phyloP scores from a whole-genome alignment of 2,329 filamentous ascomycete species.

The Ustulina deusta region DNA sequence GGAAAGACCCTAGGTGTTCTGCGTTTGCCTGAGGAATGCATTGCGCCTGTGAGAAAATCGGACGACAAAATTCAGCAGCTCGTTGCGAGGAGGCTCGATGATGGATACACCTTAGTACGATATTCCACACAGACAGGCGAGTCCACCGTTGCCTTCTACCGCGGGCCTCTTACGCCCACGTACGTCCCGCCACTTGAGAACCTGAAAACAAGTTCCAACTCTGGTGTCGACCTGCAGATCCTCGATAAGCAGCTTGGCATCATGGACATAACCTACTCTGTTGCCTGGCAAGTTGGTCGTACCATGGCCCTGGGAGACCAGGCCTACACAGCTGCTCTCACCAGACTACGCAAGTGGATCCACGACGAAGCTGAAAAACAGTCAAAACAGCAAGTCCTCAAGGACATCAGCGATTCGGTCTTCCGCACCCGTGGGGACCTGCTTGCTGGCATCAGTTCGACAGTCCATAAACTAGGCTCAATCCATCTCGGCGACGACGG shows the following conservation, averaged over 20 bases:
- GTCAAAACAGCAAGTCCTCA: constrained; percentile 6
- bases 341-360: constrained; percentile 42
- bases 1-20: constrained; percentile 41
- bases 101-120: constrained; percentile 56
- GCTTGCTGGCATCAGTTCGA: not conserved
- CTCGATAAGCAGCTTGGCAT: constrained; percentile 54
- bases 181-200: constrained; percentile 31
- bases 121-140: constrained; percentile 57
- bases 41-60: not conserved
- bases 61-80: not conserved
- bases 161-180: constrained; percentile 51
- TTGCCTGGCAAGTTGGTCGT: constrained; percentile 59
- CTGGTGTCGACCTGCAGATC: constrained; percentile 54
- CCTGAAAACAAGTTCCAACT: constrained; percentile 49
- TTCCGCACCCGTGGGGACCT: constrained; percentile 11
- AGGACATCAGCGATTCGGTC: not conserved
- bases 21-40: constrained; percentile 24
- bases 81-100: constrained; percentile 42
- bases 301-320: constrained; percentile 54
- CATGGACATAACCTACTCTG: constrained; percentile 59
- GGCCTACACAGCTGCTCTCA: constrained; percentile 32
- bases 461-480: not conserved
- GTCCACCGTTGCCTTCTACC: constrained; percentile 53
- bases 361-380: constrained; percentile 17
- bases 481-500: constrained; percentile 15